Conservation (phyloP, 257 asterid species). For the Forsythia viridissima region DNA sequence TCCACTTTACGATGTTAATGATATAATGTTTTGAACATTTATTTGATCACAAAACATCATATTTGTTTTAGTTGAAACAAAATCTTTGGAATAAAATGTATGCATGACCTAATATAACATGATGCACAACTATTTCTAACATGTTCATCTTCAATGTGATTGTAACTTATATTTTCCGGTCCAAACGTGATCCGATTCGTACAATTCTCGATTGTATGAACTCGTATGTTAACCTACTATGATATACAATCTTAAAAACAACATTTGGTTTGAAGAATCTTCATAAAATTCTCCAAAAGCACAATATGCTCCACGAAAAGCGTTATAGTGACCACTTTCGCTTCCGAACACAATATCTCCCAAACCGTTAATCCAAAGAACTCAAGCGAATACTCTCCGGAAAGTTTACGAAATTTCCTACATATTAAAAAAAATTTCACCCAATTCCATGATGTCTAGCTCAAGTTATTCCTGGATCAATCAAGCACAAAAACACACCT, state of each 20-base stretch:
- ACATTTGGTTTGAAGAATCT: constrained; percentile 29
- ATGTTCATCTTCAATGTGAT: constrained; percentile 61
- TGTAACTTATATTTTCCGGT: constrained; percentile 19
- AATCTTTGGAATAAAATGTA: not conserved
- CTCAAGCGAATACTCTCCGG: constrained; percentile 9
- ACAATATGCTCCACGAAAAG: constrained; percentile 28
- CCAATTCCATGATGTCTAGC: constrained; percentile 23
- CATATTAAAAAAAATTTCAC: constrained; percentile 22
- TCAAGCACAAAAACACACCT: constrained; percentile 70
- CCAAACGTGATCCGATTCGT: constrained; percentile 31
- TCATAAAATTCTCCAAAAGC: constrained; percentile 26
- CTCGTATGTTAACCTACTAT: constrained; percentile 27
- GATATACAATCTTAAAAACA: constrained; percentile 2
- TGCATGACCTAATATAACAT: not conserved
- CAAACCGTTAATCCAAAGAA: not conserved
- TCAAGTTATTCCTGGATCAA: constrained; percentile 41
- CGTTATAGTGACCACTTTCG: constrained; percentile 44
- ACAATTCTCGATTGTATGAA: constrained; percentile 30
- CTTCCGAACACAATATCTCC: constrained; percentile 35
- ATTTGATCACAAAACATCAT: not conserved
- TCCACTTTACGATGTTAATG: not conserved
- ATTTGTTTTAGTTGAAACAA: not conserved
- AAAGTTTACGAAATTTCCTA: constrained; percentile 60
- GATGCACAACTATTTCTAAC: not conserved
- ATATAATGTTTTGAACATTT: not conserved